phyloP scores from a whole-genome alignment of 805 yeast genomes.

The Saccharomycopsis capsularis region DNA sequence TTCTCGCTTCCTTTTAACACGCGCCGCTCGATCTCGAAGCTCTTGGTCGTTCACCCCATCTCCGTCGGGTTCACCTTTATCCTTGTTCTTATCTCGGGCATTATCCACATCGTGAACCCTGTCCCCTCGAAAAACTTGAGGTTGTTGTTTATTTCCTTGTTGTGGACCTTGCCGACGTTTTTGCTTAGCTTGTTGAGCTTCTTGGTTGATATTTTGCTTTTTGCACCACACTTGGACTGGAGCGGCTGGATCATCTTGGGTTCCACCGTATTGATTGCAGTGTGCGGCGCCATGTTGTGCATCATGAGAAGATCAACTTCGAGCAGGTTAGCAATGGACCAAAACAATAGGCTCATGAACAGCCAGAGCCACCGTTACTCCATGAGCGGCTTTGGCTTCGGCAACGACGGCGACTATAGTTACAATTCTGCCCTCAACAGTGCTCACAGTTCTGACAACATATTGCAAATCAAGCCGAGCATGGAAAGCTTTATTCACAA shows the following conservation, averaged over 20 bases:
- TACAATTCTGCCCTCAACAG: background rate
- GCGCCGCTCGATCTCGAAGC: constrained; percentile 48
- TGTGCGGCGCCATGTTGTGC: constrained; percentile 61
- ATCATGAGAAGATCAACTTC: constrained; percentile 48
- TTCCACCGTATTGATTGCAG: constrained; percentile 57
- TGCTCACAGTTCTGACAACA: background rate
- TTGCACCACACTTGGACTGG: constrained; percentile 69
- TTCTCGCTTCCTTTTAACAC: constrained; percentile 54
- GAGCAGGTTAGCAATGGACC: constrained; percentile 16
- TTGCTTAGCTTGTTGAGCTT: constrained; percentile 66
- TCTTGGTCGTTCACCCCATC: constrained; percentile 62
- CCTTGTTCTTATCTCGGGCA: constrained; percentile 31
- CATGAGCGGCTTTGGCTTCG: background rate
- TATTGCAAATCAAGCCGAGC: background rate
- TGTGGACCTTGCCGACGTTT: constrained; percentile 63
- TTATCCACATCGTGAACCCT: constrained; percentile 36
- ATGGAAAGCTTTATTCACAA: background rate
- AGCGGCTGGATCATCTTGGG: constrained; percentile 80
- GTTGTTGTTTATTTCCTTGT: constrained; percentile 34
- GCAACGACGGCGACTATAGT: too few species aligned
- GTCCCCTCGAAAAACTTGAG: constrained; percentile 16
- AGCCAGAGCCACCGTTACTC: constrained; percentile 3
- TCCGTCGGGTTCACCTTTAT: constrained; percentile 49
- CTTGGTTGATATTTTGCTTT: constrained; percentile 72
- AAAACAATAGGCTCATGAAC: constrained; percentile 7